Base-by-base conservation (phyloP, 2,329 filamentous ascomycete genomes). In the Capronia coronata region DNA sequence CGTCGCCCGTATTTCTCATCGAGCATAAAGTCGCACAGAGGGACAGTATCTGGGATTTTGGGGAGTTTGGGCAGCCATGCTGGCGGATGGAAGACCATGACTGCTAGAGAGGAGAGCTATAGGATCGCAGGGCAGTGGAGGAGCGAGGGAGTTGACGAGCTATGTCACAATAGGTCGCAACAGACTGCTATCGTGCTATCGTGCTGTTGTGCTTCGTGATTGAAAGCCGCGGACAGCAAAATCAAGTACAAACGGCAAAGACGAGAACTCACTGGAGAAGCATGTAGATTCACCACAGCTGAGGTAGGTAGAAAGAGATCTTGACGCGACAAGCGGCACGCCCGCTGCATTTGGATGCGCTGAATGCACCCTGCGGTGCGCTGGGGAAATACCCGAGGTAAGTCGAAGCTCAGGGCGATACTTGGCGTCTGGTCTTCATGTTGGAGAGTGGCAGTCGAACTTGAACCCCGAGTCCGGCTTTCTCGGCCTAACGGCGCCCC, bases 11-110 rank as follows among this genome's bases (percentile, higher is more conserved):
- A 78, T 39, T 75, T 69, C 60, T 91, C 86, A 59, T 82, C 78
- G 53, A 82, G 77, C 71, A 94, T 82, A 67, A 94, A 94, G 44
- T 91, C 80, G 57, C 77, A 76, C 50, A 94, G 75, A 3, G 87
- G 76, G 59, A 94, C 76, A 23, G 80, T 80, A 65, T 93, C 87
- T 13, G 87, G 87, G 8, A 83, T 74, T 27, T 83, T 76, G 68
- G 64, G 65, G 41, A 74, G 58, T 34, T 67, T 55, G 27, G 67
- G 68, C 10, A 68, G 64, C 59, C 64, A 67, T 41, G 62, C 55
- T 14, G 70, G 64, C 35, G 72, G 63, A 41, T 63, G 61, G 61
- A 75, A 75, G 5, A 74, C 71, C 73, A 76, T 75, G 51, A 40
- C 61, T 54, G 47, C 14, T 8, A 8, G 27, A 14, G 11, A 43